A percentile compares a stretch with the other conserved stretches of the same genome.
Evolutionary conservation across 805 yeast genomes (phyloP).

Genomic region (Millerozyma acaciae): DNA sequence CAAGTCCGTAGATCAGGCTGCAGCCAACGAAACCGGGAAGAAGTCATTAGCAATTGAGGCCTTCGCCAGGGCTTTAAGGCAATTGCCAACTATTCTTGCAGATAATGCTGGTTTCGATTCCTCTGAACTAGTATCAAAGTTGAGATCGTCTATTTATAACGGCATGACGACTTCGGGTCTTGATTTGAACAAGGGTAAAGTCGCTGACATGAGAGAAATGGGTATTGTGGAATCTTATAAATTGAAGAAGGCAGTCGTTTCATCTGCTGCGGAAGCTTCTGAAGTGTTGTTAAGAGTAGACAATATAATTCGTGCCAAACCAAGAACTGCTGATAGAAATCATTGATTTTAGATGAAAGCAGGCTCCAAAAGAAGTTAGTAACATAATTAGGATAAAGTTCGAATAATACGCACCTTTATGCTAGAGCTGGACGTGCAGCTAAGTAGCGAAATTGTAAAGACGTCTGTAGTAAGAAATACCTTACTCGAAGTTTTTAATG

Average conservation of each 20-base stretch:
- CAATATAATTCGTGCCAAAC: slow-evolving; percentile 93
- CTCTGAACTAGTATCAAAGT: slow-evolving; percentile 82
- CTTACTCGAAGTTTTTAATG: too few species aligned
- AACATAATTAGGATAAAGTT: too few species aligned
- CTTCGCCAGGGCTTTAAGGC: slow-evolving; percentile 90
- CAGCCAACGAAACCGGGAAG: slow-evolving; percentile 90
- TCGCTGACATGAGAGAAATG: slow-evolving; percentile 90
- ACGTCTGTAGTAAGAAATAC: too few species aligned
- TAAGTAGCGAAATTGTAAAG: too few species aligned
- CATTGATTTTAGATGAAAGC: slow-evolving; percentile 23
- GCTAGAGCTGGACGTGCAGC: too few species aligned
- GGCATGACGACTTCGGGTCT: slow-evolving; percentile 92
- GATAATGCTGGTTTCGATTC: slow-evolving; percentile 98
- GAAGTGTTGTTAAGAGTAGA: slow-evolving; percentile 94
- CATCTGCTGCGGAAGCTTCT: slow-evolving; percentile 97
- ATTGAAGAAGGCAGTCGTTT: slow-evolving; percentile 88
- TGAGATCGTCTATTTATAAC: slow-evolving; percentile 85
- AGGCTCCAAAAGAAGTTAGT: background rate
- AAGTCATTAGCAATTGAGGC: slow-evolving; percentile 92
- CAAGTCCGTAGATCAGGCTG: slow-evolving; percentile 88
- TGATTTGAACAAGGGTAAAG: slow-evolving; percentile 75
- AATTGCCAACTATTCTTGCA: slow-evolving; percentile 90
- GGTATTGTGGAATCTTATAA: slow-evolving; percentile 93
- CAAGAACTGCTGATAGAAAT: slow-evolving; percentile 92
- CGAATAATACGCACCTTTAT: too few species aligned